Evolutionary conservation across 805 yeast species (phyloP).

Genomic region (Cyberlindnera nakhonratchasimensis): DNA sequence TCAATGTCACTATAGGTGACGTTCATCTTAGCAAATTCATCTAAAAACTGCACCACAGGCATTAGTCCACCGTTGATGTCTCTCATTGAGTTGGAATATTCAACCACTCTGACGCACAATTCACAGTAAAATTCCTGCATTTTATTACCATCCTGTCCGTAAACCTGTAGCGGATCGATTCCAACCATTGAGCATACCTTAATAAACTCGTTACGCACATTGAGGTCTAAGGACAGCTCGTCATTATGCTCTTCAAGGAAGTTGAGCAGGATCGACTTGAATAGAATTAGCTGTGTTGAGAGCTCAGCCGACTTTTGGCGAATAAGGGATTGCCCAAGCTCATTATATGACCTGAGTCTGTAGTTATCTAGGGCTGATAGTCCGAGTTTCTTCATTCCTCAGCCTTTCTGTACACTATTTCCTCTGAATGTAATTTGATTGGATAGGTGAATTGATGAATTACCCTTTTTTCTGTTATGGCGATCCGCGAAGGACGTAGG

Average conservation of each 20-base stretch:
- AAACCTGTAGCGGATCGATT: conserved; percentile 66
- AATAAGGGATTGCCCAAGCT: conserved; percentile 27
- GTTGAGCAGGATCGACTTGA: conserved; percentile 71
- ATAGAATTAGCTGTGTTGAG: conserved; percentile 67
- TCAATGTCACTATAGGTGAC: conserved; percentile 50
- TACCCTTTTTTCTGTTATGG: too few relatives aligned
- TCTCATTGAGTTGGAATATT: conserved; percentile 65
- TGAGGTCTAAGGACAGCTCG: conserved; percentile 61
- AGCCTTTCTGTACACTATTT: too few relatives aligned
- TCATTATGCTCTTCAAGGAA: conserved; percentile 71
- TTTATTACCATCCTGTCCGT: conserved; percentile 28
- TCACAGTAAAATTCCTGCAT: conserved; percentile 57
- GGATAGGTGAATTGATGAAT: too few relatives aligned
- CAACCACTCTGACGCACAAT: conserved; percentile 70
- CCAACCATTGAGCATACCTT: conserved; percentile 78
- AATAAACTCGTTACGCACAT: conserved; percentile 67
- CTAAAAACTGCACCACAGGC: conserved; percentile 51
- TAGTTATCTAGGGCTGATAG: conserved; percentile 43
- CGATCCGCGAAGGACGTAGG: too few relatives aligned
- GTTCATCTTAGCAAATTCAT: conserved; percentile 29
- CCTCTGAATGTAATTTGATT: too few relatives aligned
- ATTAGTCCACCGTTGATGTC: conserved; percentile 82
- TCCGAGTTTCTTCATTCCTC: conserved; percentile 46
- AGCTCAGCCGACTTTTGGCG: conserved; percentile 58
- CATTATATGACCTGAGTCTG: conserved; percentile 15